phyloP scores from a whole-genome alignment of 768 basidiomycete species.

The Sistotremastrum suecicum region DNA sequence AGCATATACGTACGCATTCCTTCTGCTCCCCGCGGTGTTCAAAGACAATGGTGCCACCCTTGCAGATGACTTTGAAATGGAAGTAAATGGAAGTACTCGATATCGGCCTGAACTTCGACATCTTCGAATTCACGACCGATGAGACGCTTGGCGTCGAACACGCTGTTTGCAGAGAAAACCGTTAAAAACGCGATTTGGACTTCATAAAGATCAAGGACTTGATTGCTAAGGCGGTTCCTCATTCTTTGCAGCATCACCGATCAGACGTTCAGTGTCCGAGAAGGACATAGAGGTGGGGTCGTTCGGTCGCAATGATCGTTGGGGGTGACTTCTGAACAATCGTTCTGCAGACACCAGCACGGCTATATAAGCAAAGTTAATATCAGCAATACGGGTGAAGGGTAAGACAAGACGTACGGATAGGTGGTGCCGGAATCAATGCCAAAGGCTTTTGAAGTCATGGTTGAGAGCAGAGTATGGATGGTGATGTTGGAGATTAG shows the following conservation, averaged over 20 bases:
- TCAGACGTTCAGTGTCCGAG: slow-evolving; percentile 43
- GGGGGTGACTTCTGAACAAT: slow-evolving; percentile 46
- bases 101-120: too few species aligned
- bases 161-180: slow-evolving; percentile 35
- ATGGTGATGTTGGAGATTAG: slow-evolving; percentile 1
- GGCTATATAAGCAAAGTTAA: too few species aligned
- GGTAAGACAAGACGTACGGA: slow-evolving; percentile 3
- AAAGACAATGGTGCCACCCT: too few species aligned
- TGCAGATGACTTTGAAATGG: too few species aligned
- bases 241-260: slow-evolving; percentile 29
- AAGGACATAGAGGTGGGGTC: slow-evolving; percentile 52
- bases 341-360: too few species aligned
- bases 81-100: too few species aligned
- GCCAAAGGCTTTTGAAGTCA: not conserved
- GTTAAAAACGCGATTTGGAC: slow-evolving; percentile 4
- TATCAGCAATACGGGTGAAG: slow-evolving; percentile 17
- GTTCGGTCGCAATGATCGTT: slow-evolving; percentile 48
- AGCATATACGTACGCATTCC: too few species aligned
- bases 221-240: slow-evolving; percentile 15
- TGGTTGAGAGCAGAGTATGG: slow-evolving; percentile 2
- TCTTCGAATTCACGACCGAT: slow-evolving; percentile 34
- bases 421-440: slow-evolving; percentile 7
- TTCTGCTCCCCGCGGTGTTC: too few species aligned
- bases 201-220: not conserved
- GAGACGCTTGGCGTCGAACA: slow-evolving; percentile 42